Base-by-base conservation (phyloP, 2,329 filamentous ascomycete species). In the Tolypocladium tropicale region DNA sequence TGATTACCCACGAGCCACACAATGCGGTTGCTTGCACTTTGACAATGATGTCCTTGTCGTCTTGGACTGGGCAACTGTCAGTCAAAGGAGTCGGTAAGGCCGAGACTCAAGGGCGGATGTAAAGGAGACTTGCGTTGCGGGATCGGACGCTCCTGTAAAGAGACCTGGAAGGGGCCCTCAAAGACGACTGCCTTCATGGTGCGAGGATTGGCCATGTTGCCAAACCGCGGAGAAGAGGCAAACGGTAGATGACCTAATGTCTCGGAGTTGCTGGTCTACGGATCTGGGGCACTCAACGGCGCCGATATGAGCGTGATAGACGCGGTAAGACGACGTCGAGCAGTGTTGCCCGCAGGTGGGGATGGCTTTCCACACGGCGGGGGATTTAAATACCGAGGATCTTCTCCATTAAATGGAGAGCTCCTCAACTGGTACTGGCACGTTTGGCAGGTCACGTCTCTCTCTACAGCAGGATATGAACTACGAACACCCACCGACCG, bases 171-270 rank as follows among this genome's bases (percentile, higher is more conserved):
- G 4, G 88, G 86, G 2, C 87, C 90, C 59, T 93, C 86, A 74
- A 96, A 95, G 55, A 96, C 82, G 33, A 96, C 89, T 33, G 90
- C 90, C 70, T 89, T 88, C 92, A 96, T 96, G 0, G 81, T 89
- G 37, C 66, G 64, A 32, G 70, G 66, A 7, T 68, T 57, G 53
- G 69, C 64, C 69, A 76, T 69, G 41, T n/a, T 57, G 34, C 14
- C 16, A 11, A 16, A 25, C 4, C 5, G 23, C 43, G 16, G 14
- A 25, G 25, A 16, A 6, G 2, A 18, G 14, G 7, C 12, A 28
- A 48, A 48, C 14, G n/a, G 55, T 32, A 33, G 48, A 57, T 14
- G 23, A 16, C 14, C n/a, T 30, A 25, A 30, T 48, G 25, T 10
- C n/a, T 16, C 25, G 7, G 43, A 9, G 25, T 3, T 18, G 43